These are phyloP conservation scores for Penicillium silybi DNA, from an alignment of 495 filamentous ascomycete genomes.

Conservation along the genomic window DNA sequence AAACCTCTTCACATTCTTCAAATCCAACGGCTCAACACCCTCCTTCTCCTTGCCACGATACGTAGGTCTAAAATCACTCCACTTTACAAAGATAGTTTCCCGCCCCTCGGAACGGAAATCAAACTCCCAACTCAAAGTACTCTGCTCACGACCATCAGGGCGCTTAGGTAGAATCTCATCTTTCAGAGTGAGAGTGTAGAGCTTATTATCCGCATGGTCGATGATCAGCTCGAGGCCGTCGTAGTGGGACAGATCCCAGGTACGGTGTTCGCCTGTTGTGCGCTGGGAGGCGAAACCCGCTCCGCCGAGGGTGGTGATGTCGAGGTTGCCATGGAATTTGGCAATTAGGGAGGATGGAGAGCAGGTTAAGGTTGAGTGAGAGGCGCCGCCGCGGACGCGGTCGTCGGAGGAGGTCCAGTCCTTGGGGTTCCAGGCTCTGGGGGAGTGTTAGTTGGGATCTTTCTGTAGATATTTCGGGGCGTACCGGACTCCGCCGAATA, in stretches of 20 bases:
- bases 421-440: conserved; percentile 40
- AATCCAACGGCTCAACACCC: conserved; percentile 53
- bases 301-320: conserved; percentile 70
- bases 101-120: conserved; percentile 22
- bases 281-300: conserved; percentile 81
- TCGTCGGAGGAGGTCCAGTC: conserved; percentile 71
- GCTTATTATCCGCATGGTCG: conserved; percentile 43
- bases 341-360: conserved; percentile 21
- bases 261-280: conserved; percentile 46
- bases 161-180: conserved; percentile 55
- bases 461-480: neutral
- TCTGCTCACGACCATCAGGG: conserved; percentile 58
- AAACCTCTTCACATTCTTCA: conserved; percentile 56
- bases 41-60: conserved; percentile 64
- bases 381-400: conserved; percentile 67
- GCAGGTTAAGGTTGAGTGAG: conserved; percentile 48
- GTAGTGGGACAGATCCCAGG: conserved; percentile 55
- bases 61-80: conserved; percentile 61
- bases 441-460: neutral
- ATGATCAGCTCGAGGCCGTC: conserved; percentile 50
- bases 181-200: conserved; percentile 71
- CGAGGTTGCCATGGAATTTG: conserved; percentile 63
- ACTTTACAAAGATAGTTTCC: conserved; percentile 47
- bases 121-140: conserved; percentile 52
- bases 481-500: conserved; percentile 19